Percentiles rank a stretch among this genome's conserved stretches.
Evolutionary conservation across 129 eudicot species (phyloP).

Genomic region (Flaveria brownii): DNA sequence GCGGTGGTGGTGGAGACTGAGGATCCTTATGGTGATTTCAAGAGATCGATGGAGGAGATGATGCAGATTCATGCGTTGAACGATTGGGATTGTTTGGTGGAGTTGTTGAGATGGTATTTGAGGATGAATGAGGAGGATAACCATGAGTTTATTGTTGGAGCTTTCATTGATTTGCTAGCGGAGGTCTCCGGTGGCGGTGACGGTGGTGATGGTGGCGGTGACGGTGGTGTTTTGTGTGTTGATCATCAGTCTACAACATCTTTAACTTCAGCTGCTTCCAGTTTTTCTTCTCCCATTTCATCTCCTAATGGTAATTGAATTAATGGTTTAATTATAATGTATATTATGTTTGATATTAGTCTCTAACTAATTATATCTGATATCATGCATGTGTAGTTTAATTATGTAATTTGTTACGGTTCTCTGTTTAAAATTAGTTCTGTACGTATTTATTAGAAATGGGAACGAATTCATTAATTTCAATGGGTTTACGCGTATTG

Average conservation of each 20-base stretch:
- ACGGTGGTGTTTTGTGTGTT: constrained; percentile 17
- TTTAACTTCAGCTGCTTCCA: constrained; percentile 50
- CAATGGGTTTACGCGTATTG: background rate
- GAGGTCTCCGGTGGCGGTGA: constrained; percentile 30
- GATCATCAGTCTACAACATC: constrained; percentile 33
- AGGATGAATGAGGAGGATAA: constrained; percentile 67
- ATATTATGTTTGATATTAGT: background rate
- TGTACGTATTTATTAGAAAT: background rate
- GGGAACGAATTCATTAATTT: background rate
- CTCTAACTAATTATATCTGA: constrained; percentile 7
- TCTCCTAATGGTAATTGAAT: constrained; percentile 33
- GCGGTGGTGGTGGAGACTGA: constrained; percentile 66
- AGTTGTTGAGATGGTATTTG: constrained; percentile 80
- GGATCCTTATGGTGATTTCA: constrained; percentile 76
- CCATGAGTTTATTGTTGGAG: constrained; percentile 75
- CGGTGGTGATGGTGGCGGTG: background rate
- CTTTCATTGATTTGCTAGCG: constrained; percentile 76
- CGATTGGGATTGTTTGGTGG: constrained; percentile 84
- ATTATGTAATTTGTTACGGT: too few species aligned
- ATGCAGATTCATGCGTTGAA: constrained; percentile 64
- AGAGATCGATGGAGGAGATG: constrained; percentile 90
- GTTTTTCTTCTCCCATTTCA: constrained; percentile 44
- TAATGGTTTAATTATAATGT: background rate
- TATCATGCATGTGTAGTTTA: too few species aligned
- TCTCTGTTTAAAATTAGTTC: too few species aligned